A percentile compares a stretch with the other conserved stretches of the same genome.
Conservation (phyloP, 495 filamentous ascomycete species). For the Darksidea phi region DNA sequence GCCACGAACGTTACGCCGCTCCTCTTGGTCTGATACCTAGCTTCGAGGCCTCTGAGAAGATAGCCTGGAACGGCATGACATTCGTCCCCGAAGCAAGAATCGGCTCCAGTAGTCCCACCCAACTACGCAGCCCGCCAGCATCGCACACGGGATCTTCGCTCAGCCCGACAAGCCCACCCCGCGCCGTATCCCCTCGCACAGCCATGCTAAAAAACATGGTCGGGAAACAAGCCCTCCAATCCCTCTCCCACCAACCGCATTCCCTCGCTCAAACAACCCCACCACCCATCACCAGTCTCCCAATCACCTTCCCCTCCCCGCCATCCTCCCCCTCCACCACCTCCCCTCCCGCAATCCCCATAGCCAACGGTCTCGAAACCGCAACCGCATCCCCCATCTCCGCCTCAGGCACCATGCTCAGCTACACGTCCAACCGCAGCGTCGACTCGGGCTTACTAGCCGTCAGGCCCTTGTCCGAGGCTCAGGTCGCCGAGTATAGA, state of each 20-base stretch:
- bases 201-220: conserved; percentile 31
- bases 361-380: conserved; percentile 14
- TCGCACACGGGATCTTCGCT: neutral
- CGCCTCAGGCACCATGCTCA: conserved; percentile 18
- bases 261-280: neutral
- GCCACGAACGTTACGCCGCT: conserved; percentile 7
- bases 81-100: neutral
- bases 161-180: conserved; percentile 18
- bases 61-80: neutral
- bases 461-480: conserved; percentile 23
- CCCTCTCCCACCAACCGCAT: conserved; percentile 6
- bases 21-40: neutral
- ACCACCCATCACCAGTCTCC: neutral
- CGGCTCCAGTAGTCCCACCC: neutral
- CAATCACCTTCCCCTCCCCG: neutral
- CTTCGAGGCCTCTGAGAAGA: neutral
- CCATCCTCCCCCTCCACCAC: neutral
- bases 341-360: conserved; percentile 1
- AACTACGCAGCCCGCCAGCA: neutral
- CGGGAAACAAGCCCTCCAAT: conserved; percentile 17
- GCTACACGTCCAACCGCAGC: conserved; percentile 18
- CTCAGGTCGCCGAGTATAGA: conserved; percentile 33
- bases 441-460: conserved; percentile 19
- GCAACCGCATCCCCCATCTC: conserved; percentile 5
- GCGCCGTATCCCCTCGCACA: conserved; percentile 19